Conservation (phyloP, 1,284 basidiomycete genomes). For the Rhodotorula sp. region DNA sequence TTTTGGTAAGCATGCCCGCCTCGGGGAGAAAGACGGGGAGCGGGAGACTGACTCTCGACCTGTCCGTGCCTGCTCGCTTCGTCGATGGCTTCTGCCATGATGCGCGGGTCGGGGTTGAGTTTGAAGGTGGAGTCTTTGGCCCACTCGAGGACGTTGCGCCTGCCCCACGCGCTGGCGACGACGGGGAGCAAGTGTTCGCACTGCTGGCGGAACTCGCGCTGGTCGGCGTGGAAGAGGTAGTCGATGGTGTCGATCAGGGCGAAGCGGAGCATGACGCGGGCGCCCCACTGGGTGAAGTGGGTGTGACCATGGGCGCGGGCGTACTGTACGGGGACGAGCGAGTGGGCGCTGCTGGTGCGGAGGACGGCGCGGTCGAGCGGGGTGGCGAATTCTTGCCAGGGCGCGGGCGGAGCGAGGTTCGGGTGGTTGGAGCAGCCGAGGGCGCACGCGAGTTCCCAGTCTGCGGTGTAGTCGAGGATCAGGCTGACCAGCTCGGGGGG, state of each 20-base stretch:
- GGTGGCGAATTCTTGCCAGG: constrained; percentile 64
- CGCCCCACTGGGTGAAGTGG: constrained; percentile 66
- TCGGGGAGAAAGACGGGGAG: too few relatives aligned
- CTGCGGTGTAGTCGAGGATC: constrained; percentile 56
- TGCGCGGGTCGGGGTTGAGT: constrained; percentile 27
- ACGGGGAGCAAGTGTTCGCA: constrained; percentile 43
- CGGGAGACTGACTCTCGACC: constrained; percentile 48
- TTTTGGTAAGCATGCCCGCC: too few relatives aligned
- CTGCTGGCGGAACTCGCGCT: constrained; percentile 32
- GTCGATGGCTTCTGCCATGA: constrained; percentile 42
- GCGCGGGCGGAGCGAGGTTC: constrained; percentile 56
- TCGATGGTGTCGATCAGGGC: constrained; percentile 70
- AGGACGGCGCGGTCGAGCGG: constrained; percentile 49
- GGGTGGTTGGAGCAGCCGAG: constrained; percentile 62
- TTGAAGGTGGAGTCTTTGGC: constrained; percentile 49
- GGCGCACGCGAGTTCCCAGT: constrained; percentile 75
- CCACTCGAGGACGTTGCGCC: constrained; percentile 51
- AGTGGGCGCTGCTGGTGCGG: constrained; percentile 6
- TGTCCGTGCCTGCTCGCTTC: constrained; percentile 68
- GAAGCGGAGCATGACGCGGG: constrained; percentile 63
- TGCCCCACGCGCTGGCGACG: constrained; percentile 45
- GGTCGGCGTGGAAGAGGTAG: constrained; percentile 64
- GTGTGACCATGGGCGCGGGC: constrained; percentile 54
- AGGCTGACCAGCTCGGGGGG: constrained; percentile 28
- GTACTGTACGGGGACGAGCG: constrained; percentile 19